A percentile compares a stretch with the other conserved stretches of the same genome.
Conservation (phyloP, 2,329 filamentous ascomycete genomes). For the Orbilia ellipsospora region DNA sequence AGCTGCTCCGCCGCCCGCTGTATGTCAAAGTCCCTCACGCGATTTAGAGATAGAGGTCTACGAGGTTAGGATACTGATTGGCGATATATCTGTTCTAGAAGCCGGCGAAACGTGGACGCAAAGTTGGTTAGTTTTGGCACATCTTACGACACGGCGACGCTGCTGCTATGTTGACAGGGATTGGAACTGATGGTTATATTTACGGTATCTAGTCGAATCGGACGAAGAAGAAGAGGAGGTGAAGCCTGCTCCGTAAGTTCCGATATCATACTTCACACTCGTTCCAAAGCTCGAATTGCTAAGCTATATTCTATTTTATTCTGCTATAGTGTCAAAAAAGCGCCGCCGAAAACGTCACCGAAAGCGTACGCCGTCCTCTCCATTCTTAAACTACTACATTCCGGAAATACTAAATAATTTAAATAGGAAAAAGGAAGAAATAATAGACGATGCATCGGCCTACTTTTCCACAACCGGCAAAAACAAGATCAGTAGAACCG, state of each 20-base stretch:
- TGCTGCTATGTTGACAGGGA: neutral
- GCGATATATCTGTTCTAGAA: constrained; percentile 9
- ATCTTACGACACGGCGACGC: neutral
- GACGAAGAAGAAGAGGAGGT: constrained; percentile 63
- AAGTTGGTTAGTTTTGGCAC: constrained; percentile 36
- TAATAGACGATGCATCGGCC: constrained; percentile 68
- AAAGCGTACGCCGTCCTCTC: constrained; percentile 35
- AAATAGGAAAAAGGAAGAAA: constrained; percentile 65
- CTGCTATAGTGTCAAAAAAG: constrained; percentile 62
- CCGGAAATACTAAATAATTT: neutral
- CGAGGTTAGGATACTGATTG: neutral
- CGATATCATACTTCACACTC: neutral
- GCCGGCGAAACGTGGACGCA: constrained; percentile 34
- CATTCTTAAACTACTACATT: neutral
- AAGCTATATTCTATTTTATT: constrained; percentile 2
- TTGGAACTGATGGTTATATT: constrained; percentile 11
- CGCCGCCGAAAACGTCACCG: constrained; percentile 57
- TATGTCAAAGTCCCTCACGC: constrained; percentile 3
- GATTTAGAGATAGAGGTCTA: neutral
- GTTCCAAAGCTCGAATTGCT: constrained; percentile 6
- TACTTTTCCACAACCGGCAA: constrained; percentile 71
- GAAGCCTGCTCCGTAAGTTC: constrained; percentile 46
- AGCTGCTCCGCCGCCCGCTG: constrained; percentile 54
- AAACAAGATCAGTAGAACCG: constrained; percentile 68
- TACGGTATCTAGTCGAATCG: constrained; percentile 59